Conservation (phyloP, 139 green algal species). For the Chlorella sp. region DNA sequence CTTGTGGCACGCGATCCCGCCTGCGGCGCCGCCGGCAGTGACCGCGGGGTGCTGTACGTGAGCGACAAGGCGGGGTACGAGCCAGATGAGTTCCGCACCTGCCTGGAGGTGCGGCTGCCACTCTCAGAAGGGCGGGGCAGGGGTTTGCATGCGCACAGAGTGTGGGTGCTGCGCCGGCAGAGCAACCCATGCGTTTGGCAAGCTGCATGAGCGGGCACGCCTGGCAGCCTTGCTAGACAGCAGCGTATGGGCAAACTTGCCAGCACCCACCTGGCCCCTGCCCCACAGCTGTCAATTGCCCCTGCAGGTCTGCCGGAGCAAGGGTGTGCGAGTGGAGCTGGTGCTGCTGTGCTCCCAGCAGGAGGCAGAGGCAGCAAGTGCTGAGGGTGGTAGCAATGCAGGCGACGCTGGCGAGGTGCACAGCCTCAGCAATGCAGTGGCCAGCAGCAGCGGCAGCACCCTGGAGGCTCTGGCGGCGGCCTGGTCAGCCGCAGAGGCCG, state of each 20-base stretch:
- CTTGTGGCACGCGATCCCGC: conserved; percentile 4
- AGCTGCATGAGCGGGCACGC: too few species aligned
- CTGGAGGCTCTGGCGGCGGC: neutral
- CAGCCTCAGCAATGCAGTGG: neutral
- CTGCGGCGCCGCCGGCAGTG: neutral
- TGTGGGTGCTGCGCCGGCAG: neutral
- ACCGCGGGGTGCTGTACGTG: conserved; percentile 15
- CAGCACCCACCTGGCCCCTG: neutral
- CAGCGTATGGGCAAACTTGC: neutral
- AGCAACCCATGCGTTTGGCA: too few species aligned
- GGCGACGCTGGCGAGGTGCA: too few species aligned
- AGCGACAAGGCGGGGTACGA: conserved; percentile 2
- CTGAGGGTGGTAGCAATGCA: neutral
- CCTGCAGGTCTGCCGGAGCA: conserved; percentile 4
- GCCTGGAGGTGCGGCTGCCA: conserved; percentile 15
- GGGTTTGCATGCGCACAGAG: too few species aligned
- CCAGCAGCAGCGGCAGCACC: neutral
- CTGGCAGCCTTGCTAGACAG: too few species aligned
- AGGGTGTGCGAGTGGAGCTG: conserved; percentile 23
- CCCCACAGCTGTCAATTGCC: neutral
- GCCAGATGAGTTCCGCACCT: conserved; percentile 12
- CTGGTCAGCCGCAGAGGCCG: conserved; percentile 6
- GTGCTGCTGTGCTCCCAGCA: conserved; percentile 1
- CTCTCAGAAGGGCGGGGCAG: neutral
- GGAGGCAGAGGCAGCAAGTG: neutral